phyloP scores from a whole-genome alignment of 768 basidiomycete genomes.

The Macrolepiota albuminosa region DNA sequence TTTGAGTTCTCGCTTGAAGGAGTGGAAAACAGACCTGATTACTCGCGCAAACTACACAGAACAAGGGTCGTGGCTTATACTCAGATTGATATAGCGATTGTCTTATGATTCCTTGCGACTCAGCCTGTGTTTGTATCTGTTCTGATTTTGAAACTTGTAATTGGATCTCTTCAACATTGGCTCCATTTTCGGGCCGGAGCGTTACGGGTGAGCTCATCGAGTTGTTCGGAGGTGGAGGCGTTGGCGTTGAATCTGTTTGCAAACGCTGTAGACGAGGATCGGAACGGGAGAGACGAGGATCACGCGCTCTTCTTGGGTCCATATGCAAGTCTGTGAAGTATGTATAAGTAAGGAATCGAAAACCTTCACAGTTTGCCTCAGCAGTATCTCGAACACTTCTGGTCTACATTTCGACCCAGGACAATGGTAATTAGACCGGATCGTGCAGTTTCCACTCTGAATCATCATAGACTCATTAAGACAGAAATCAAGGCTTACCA shows the following conservation, averaged over 20 bases:
- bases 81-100: constrained; percentile 9
- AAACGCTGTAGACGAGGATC: constrained; percentile 60
- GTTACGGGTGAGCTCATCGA: constrained; percentile 11
- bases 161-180: constrained; percentile 9
- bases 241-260: constrained; percentile 35
- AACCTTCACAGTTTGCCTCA: constrained; percentile 42
- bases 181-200: constrained; percentile 22
- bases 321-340: constrained; percentile 29
- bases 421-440: constrained; percentile 34
- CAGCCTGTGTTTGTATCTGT: constrained; percentile 2
- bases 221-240: constrained; percentile 20
- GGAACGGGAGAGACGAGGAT: constrained; percentile 70
- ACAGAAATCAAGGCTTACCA: constrained; percentile 2
- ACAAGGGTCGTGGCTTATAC: constrained; percentile 73
- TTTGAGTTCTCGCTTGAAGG: constrained; percentile 8
- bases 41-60: constrained; percentile 99
- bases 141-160: constrained; percentile 3
- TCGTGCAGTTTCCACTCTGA: constrained; percentile 92
- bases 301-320: constrained; percentile 79
- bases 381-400: constrained; percentile 89
- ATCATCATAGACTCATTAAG: constrained; percentile 52
- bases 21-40: constrained; percentile 68
- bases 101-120: not conserved
- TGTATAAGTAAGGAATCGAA: not conserved
- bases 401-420: constrained; percentile 74